Percentiles rank a stretch among this genome's conserved stretches.
Evolutionary conservation across 805 yeast species (phyloP).

Genomic region (Priceomyces carsonii): DNA sequence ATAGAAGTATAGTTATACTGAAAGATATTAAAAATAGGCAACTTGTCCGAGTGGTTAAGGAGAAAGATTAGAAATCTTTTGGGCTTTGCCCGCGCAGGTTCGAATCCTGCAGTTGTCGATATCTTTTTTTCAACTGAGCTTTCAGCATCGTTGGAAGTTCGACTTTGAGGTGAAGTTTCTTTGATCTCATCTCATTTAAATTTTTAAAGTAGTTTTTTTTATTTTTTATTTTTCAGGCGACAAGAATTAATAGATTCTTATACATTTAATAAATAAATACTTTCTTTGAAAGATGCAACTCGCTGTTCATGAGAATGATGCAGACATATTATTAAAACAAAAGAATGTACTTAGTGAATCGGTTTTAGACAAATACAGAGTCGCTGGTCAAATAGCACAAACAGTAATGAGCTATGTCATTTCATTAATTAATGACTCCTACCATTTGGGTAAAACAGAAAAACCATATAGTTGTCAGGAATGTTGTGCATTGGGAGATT

Average conservation of each 20-base stretch:
- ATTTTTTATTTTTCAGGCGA: background rate
- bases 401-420: constrained; percentile 70
- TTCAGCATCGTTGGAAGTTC: too few species aligned
- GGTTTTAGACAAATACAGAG: constrained; percentile 78
- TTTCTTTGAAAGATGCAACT: constrained; percentile 55
- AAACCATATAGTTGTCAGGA: constrained; percentile 59
- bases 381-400: constrained; percentile 88
- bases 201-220: constrained; percentile 1
- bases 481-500: constrained; percentile 81
- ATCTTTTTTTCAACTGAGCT: constrained; percentile 32
- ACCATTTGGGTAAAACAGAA: constrained; percentile 55
- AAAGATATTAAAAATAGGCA: constrained; percentile 17
- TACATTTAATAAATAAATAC: background rate
- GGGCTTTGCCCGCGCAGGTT: constrained; percentile 67
- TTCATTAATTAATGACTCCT: constrained; percentile 68
- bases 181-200: constrained; percentile 4
- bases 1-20: background rate
- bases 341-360: constrained; percentile 64
- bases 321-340: constrained; percentile 67
- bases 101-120: constrained; percentile 75
- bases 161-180: background rate
- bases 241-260: background rate
- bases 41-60: constrained; percentile 68
- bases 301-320: constrained; percentile 73
- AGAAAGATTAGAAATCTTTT: constrained; percentile 63